Evolutionary conservation across 192 early-diverging fungal genomes (phyloP).

Genomic region (Coemansia sp.): DNA sequence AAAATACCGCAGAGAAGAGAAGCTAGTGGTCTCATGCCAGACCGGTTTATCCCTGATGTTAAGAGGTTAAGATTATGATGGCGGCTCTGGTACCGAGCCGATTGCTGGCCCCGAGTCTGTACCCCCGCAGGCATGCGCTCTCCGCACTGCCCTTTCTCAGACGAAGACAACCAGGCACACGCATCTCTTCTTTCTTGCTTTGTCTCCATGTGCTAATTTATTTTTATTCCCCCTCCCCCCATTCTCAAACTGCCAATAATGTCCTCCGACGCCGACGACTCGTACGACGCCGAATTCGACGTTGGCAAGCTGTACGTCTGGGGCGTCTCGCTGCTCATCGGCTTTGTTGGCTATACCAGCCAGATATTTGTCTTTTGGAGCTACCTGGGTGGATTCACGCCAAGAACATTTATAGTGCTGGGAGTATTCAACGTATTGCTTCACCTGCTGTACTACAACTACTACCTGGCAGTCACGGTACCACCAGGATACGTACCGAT

Average conservation of each 20-base stretch:
- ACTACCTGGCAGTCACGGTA: slow-evolving; percentile 72
- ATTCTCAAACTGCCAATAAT: neutral
- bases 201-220: too few species aligned
- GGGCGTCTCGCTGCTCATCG: slow-evolving; percentile 59
- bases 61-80: neutral
- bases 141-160: neutral
- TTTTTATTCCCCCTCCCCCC: neutral
- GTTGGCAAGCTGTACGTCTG: slow-evolving; percentile 55
- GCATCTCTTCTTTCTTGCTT: neutral
- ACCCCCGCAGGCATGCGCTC: neutral
- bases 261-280: slow-evolving; percentile 10
- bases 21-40: neutral
- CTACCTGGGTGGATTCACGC: slow-evolving; percentile 50
- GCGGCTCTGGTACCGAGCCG: neutral
- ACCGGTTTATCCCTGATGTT: neutral
- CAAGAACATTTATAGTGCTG: slow-evolving; percentile 50
- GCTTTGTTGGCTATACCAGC: slow-evolving; percentile 61
- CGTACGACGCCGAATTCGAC: slow-evolving; percentile 48
- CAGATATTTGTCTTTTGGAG: slow-evolving; percentile 66
- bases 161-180: neutral
- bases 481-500: slow-evolving; percentile 80
- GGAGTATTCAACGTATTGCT: slow-evolving; percentile 78
- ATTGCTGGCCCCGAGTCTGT: neutral
- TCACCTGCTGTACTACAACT: slow-evolving; percentile 82
- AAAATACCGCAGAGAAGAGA: neutral